Conservation (phyloP, 441 rosid genomes). For the Erysimum cheiri region DNA sequence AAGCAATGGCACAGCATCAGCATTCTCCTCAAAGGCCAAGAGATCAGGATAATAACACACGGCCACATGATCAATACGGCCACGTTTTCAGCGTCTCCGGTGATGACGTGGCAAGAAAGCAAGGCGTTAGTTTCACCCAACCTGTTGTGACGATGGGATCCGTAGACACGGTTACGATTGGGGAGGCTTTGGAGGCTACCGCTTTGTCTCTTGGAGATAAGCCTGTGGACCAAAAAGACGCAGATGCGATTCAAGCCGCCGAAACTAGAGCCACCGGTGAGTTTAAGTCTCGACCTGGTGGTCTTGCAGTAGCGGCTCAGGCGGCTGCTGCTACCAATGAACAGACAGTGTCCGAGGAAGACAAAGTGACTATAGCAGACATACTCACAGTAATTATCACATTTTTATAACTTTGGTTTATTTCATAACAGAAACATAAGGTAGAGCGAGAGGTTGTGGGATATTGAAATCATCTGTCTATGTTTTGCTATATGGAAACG, state of each 20-base stretch:
- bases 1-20: conserved; percentile 55
- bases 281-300: conserved; percentile 48
- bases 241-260: conserved; percentile 62
- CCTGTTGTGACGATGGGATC: conserved; percentile 1
- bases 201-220: conserved; percentile 56
- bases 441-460: neutral
- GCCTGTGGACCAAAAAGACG: conserved; percentile 58
- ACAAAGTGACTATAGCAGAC: conserved; percentile 50
- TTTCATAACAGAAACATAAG: too few species aligned
- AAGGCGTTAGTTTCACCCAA: conserved; percentile 44
- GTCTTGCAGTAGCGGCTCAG: conserved; percentile 55
- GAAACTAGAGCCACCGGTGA: conserved; percentile 57
- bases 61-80: conserved; percentile 45
- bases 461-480: too few species aligned
- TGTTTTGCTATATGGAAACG: too few species aligned
- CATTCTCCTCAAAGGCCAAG: conserved; percentile 42
- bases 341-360: conserved; percentile 32
- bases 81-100: conserved; percentile 52
- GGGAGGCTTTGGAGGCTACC: conserved; percentile 64
- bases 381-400: conserved; percentile 45
- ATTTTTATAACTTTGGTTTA: too few species aligned
- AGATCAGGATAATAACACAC: conserved; percentile 22
- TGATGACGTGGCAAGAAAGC: conserved; percentile 38
- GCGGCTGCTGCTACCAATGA: conserved; percentile 52
- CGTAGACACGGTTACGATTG: conserved; percentile 49